A percentile compares a stretch with the other conserved stretches of the same genome.
These are phyloP conservation scores for Metschnikowia amazonensis DNA, from an alignment of 805 yeast species.

Conservation along the genomic window DNA sequence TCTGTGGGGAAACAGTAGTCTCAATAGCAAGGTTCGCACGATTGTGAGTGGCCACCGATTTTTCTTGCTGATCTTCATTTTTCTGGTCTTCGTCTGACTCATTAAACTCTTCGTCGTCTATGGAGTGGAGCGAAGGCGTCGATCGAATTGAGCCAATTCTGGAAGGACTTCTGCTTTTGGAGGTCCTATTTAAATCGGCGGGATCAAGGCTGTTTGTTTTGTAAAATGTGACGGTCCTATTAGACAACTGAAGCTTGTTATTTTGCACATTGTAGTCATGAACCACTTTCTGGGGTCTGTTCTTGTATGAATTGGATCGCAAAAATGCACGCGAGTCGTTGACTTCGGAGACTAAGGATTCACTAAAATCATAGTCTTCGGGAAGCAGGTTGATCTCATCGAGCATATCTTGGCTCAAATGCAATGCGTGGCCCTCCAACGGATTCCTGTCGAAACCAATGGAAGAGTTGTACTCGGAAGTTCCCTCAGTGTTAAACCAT, in stretches of 20 bases:
- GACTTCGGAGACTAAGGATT: slow-evolving; percentile 12
- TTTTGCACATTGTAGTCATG: slow-evolving; percentile 22
- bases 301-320: slow-evolving; percentile 39
- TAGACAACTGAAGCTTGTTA: slow-evolving; percentile 35
- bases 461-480: slow-evolving; percentile 9
- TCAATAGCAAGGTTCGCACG: not conserved
- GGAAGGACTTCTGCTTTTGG: slow-evolving; percentile 20
- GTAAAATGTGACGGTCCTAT: slow-evolving; percentile 43
- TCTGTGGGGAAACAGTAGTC: not conserved
- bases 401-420: slow-evolving; percentile 27
- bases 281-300: slow-evolving; percentile 31
- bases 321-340: slow-evolving; percentile 16
- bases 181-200: slow-evolving; percentile 13
- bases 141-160: slow-evolving; percentile 31
- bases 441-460: slow-evolving; percentile 1
- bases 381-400: slow-evolving; percentile 38
- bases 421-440: slow-evolving; percentile 1
- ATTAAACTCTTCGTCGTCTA: slow-evolving; percentile 21
- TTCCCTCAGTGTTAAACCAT: slow-evolving; percentile 30
- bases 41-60: not conserved
- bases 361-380: slow-evolving; percentile 38
- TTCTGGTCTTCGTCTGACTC: slow-evolving; percentile 20
- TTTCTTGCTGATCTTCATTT: slow-evolving; percentile 1
- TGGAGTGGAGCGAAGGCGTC: slow-evolving; percentile 25
- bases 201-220: slow-evolving; percentile 21